These are phyloP conservation scores for Golubevia sp. DNA, from an alignment of 1,284 basidiomycete genomes.

Conservation along the genomic window DNA sequence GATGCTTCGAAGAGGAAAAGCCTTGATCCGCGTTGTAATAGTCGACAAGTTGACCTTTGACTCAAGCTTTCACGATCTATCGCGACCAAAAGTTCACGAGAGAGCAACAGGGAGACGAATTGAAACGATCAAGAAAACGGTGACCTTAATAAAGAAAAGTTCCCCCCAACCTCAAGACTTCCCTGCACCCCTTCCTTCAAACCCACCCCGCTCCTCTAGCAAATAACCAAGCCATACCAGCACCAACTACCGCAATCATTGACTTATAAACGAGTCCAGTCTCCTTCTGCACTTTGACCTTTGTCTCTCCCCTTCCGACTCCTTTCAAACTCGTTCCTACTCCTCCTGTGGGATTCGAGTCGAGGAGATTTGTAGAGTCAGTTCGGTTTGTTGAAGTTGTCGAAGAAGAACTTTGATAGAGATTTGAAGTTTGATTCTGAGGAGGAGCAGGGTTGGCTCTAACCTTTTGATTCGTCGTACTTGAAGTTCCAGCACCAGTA, in stretches of 20 bases:
- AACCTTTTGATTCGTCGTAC: background rate
- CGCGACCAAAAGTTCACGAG: too few relatives aligned
- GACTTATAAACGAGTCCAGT: background rate
- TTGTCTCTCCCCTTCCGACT: background rate
- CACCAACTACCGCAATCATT: background rate
- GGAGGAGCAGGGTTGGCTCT: background rate
- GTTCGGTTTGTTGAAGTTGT: slow-evolving; percentile 2
- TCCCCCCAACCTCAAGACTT: too few relatives aligned
- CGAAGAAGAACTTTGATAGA: background rate
- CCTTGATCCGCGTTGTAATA: too few relatives aligned
- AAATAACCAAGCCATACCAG: too few relatives aligned
- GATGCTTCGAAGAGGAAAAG: too few relatives aligned
- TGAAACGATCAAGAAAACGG: too few relatives aligned
- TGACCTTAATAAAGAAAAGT: too few relatives aligned
- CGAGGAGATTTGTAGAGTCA: background rate
- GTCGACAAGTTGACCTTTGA: too few relatives aligned
- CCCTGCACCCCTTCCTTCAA: too few relatives aligned
- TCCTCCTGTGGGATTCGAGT: background rate
- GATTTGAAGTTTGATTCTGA: background rate
- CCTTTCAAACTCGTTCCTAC: background rate
- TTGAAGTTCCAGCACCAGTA: background rate
- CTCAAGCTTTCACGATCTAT: too few relatives aligned
- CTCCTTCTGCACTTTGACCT: background rate
- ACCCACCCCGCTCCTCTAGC: too few relatives aligned
- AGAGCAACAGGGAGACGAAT: too few relatives aligned